Base-by-base conservation (phyloP, 345 rosid genomes). In the Kandelia obovata region DNA sequence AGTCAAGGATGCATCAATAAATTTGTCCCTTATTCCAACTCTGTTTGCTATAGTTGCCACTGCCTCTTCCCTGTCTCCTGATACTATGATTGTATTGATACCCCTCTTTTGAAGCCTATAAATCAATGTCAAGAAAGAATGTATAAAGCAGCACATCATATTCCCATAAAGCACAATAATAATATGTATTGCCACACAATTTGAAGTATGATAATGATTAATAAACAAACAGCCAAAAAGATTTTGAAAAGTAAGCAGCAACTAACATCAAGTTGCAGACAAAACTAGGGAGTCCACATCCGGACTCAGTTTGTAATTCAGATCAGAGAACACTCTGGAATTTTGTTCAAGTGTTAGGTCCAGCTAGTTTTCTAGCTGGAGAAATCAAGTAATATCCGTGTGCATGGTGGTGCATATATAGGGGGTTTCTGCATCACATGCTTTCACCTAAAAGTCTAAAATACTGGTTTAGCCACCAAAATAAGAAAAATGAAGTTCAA, bases 21-120 rank as follows among this genome's bases (percentile, higher is more conserved):
- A 83, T 76, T 86, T 87, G 71, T 68, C 73, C 74, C 62, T 78
- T 69, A 91, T 91, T 62, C 97, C 96, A 70, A 91, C 91, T 11
- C 75, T 75, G 79, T 80, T 81, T 27, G 96, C 97, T 53, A 88
- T 81, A 28, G 85, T 74, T 86, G 97, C 91, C 74, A 89, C 96
- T 83, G 93, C 97, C 81, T 87, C 97, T 91, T 91, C 96, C 95
- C 96, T 85, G 72, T 94, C 98, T 68, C 98, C 97, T 37, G 98
- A 91, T 82, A 91, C 73, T 70, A 94, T 86, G 58, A 94, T 64
- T 66, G 88, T 89, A 71, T 85, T 89, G 84, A 94, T 89, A 67
- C 97, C 92, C 71, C 85, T 91, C 79, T 75, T 73, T 77, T 86
- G 89, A 53, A 94, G 93, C 84, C 98, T 94, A 67, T 47, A 21